Evolutionary conservation across 805 yeast genomes (phyloP).

Genomic region (Nakazawaea laoshanensis): DNA sequence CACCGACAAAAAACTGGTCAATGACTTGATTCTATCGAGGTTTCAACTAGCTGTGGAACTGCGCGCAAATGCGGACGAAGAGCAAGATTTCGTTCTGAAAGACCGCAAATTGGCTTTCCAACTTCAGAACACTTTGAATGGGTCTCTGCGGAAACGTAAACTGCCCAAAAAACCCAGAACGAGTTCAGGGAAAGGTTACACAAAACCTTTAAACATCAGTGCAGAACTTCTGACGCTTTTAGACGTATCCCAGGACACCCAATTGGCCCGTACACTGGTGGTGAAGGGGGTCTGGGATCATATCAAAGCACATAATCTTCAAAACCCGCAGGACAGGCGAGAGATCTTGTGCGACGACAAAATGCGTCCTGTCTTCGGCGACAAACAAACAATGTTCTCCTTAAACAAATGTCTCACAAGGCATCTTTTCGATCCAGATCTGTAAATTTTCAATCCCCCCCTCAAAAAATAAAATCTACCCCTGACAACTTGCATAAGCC

Average conservation of each 20-base stretch:
- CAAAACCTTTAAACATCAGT: constrained; percentile 39
- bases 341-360: constrained; percentile 57
- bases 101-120: constrained; percentile 46
- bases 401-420: constrained; percentile 47
- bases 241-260: constrained; percentile 26
- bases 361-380: constrained; percentile 51
- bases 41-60: constrained; percentile 26
- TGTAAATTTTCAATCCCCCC: no score
- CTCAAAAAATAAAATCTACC: no score
- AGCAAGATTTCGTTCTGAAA: constrained; percentile 29
- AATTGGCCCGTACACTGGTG: constrained; percentile 58
- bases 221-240: constrained; percentile 42
- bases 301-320: constrained; percentile 53
- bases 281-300: constrained; percentile 66
- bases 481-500: no score
- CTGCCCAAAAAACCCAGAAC: constrained; percentile 13
- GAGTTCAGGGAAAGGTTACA: constrained; percentile 15
- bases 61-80: constrained; percentile 2
- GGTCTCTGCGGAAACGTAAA: constrained; percentile 5
- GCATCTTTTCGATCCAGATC: constrained; percentile 43
- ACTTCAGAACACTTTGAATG: constrained; percentile 20
- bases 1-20: constrained; percentile 44
- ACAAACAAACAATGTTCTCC: constrained; percentile 46
- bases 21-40: constrained; percentile 50
- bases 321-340: constrained; percentile 59